Evolutionary conservation across 208 protist genomes (phyloP).

Genomic region (Blechomonas ayalai): DNA sequence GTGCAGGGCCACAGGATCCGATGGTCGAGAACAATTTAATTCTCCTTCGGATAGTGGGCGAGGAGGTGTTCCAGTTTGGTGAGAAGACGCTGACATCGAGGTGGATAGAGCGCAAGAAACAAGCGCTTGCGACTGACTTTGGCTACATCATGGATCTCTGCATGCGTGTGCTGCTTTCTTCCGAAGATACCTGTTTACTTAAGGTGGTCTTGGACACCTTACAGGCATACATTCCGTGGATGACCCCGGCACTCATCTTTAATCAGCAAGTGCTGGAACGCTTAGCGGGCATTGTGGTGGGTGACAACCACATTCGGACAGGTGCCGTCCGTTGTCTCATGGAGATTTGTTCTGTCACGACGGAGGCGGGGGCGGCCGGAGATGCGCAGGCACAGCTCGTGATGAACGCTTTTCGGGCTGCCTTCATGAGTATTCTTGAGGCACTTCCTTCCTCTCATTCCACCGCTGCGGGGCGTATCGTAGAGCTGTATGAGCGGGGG

Average conservation of each 20-base stretch:
- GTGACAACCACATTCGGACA: conserved; percentile 28
- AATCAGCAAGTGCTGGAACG: conserved; percentile 47
- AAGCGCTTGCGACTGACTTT: conserved; percentile 93
- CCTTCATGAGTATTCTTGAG: conserved; percentile 56
- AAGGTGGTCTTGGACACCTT: conserved; percentile 70
- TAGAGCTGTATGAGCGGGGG: conserved; percentile 55
- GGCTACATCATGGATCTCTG: conserved; percentile 93
- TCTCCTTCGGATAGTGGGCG: conserved; percentile 94
- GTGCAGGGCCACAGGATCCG: conserved; percentile 83
- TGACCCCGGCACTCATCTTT: conserved; percentile 70
- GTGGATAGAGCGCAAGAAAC: conserved; percentile 95
- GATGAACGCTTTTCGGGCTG: conserved; percentile 49
- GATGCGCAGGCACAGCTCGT: conserved; percentile 58
- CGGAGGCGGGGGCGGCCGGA: conserved; percentile 28
- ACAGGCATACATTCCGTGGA: conserved; percentile 79
- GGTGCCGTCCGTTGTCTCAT: conserved; percentile 59
- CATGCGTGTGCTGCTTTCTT: conserved; percentile 46
- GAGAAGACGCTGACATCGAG: conserved; percentile 93
- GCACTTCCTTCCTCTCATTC: conserved; percentile 67
- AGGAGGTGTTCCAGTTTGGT: conserved; percentile 98
- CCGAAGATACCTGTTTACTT: conserved; percentile 41
- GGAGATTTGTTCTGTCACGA: conserved; percentile 48
- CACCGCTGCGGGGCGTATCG: conserved; percentile 41
- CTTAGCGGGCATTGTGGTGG: conserved; percentile 31
- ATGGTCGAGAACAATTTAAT: conserved; percentile 98